A percentile compares a stretch with the other conserved stretches of the same genome.
These are phyloP conservation scores for Fraxinus angustifolia DNA, from an alignment of 305 asterid species.

Conservation along the genomic window DNA sequence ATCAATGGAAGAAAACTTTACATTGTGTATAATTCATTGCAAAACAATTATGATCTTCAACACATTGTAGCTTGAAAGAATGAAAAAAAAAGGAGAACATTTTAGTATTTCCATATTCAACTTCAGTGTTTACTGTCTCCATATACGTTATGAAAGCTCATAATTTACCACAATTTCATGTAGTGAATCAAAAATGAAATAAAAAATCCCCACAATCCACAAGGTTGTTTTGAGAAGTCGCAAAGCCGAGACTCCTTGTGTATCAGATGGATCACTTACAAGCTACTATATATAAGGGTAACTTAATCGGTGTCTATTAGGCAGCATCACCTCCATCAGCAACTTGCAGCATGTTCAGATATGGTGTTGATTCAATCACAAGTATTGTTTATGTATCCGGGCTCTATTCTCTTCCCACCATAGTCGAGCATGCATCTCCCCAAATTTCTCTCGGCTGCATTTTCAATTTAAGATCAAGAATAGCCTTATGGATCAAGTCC, in stretches of 20 bases:
- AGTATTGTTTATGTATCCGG: constrained; percentile 73
- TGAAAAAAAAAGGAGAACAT: not conserved
- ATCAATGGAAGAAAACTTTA: not conserved
- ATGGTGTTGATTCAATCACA: constrained; percentile 32
- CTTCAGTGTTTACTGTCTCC: not conserved
- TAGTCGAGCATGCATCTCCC: constrained; percentile 75
- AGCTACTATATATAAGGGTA: not conserved
- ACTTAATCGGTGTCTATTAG: not conserved
- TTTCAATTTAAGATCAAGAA: not conserved
- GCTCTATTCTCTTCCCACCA: constrained; percentile 97
- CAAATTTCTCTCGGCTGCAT: constrained; percentile 84
- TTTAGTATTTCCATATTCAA: not conserved
- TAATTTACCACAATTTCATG: constrained; percentile 23
- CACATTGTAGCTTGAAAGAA: not conserved
- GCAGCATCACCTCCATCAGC: not conserved
- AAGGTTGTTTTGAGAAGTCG: constrained; percentile 19
- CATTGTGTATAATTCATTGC: not conserved
- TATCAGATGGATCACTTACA: not conserved
- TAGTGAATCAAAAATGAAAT: not conserved
- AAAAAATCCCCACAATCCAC: not conserved
- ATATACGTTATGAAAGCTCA: constrained; percentile 12
- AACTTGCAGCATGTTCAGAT: constrained; percentile 6
- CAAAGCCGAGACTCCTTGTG: constrained; percentile 23
- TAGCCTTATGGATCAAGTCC: not conserved
- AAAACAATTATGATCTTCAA: not conserved